Percentiles rank a stretch among this genome's conserved stretches.
These are phyloP conservation scores for Powellomyces hirtus DNA, from an alignment of 192 early-diverging fungal genomes.

Conservation along the genomic window DNA sequence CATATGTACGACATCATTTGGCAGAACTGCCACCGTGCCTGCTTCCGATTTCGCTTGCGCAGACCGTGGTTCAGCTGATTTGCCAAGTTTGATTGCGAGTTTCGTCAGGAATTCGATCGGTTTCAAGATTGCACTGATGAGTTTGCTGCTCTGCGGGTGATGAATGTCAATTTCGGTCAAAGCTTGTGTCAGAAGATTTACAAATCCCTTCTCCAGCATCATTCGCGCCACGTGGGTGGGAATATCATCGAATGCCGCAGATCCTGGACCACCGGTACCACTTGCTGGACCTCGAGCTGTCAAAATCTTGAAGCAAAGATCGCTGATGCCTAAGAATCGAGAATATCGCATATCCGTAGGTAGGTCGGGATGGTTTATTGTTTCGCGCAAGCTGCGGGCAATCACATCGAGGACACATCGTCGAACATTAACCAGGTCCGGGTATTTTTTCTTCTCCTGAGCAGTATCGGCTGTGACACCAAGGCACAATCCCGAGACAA, in stretches of 20 bases:
- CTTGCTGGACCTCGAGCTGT: slow-evolving; percentile 32
- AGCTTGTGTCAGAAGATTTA: slow-evolving; percentile 72
- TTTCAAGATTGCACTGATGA: slow-evolving; percentile 76
- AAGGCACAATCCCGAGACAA: slow-evolving; percentile 41
- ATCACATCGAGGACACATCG: slow-evolving; percentile 69
- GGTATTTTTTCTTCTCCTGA: slow-evolving; percentile 52
- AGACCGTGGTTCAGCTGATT: slow-evolving; percentile 21
- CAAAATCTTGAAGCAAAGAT: slow-evolving; percentile 67
- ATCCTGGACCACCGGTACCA: slow-evolving; percentile 3
- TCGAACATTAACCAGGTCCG: slow-evolving; percentile 58
- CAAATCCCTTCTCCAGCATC: slow-evolving; percentile 89
- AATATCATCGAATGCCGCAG: slow-evolving; percentile 47
- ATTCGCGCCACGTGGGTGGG: slow-evolving; percentile 63
- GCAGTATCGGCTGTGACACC: slow-evolving; percentile 25
- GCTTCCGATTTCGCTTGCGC: slow-evolving; percentile 1
- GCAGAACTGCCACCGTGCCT: neutral
- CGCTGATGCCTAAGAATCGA: slow-evolving; percentile 65
- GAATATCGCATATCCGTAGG: slow-evolving; percentile 60
- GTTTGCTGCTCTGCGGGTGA: slow-evolving; percentile 75
- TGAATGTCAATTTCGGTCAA: slow-evolving; percentile 86
- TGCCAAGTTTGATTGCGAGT: slow-evolving; percentile 81
- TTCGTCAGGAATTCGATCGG: slow-evolving; percentile 89
- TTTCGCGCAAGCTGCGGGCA: slow-evolving; percentile 61
- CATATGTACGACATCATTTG: slow-evolving; percentile 41
- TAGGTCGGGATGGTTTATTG: slow-evolving; percentile 38